These are phyloP conservation scores for Linnemannia hyalina DNA, from an alignment of 192 early-diverging fungal genomes.

Conservation along the genomic window DNA sequence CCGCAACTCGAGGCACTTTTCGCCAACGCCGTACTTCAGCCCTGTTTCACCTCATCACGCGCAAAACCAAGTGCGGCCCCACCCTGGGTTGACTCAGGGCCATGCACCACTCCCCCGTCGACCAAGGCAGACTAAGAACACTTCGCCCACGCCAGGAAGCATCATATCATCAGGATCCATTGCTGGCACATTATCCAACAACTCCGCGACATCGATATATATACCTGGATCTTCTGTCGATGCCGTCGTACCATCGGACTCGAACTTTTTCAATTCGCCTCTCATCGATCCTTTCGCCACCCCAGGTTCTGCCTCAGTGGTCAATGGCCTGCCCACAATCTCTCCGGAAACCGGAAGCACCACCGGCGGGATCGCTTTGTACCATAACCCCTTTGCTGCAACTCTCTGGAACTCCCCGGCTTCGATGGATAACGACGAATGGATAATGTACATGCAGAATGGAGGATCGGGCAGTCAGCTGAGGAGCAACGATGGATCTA, in stretches of 20 bases:
- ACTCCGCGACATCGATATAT: neutral
- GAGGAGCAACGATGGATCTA: neutral
- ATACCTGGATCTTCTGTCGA: neutral
- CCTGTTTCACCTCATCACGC: conserved; percentile 33
- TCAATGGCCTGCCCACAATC: conserved; percentile 5
- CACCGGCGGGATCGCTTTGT: neutral
- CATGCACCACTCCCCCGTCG: conserved; percentile 48
- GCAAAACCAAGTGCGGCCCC: conserved; percentile 19
- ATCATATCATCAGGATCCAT: neutral
- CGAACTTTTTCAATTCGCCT: conserved; percentile 23
- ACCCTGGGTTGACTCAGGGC: conserved; percentile 47
- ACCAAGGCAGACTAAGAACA: conserved; percentile 48
- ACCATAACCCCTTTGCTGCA: conserved; percentile 44
- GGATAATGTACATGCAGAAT: conserved; percentile 52
- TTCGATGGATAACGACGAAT: conserved; percentile 46
- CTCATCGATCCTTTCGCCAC: conserved; percentile 35
- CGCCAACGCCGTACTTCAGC: conserved; percentile 51
- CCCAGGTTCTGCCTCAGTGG: conserved; percentile 19
- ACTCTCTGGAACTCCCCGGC: conserved; percentile 44
- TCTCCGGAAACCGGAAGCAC: neutral
- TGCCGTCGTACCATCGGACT: neutral
- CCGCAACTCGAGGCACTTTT: conserved; percentile 48
- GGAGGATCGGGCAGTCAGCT: conserved; percentile 12
- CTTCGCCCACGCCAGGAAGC: conserved; percentile 22
- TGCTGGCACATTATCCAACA: neutral